Conservation (phyloP, 441 rosid genomes). For the Sinapis alba region DNA sequence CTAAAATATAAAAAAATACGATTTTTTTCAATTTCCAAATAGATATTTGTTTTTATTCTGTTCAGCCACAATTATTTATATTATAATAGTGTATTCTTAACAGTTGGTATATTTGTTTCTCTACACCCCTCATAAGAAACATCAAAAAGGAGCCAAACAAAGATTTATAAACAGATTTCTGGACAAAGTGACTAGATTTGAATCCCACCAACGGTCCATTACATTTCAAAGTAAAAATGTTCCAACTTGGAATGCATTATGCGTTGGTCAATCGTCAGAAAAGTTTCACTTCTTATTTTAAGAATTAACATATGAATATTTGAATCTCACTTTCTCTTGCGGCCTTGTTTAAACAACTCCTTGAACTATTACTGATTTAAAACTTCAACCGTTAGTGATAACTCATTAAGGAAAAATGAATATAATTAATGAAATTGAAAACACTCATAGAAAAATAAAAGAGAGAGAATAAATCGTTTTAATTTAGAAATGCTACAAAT, state of each 20-base stretch:
- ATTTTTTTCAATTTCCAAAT: too few species aligned
- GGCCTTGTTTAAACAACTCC: not conserved
- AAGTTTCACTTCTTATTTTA: constrained; percentile 3
- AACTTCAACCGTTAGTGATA: too few species aligned
- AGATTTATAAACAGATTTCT: not conserved
- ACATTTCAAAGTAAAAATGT: not conserved
- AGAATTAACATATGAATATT: not conserved
- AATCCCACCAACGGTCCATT: constrained; percentile 30
- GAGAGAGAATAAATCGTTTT: not conserved
- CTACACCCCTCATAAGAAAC: not conserved
- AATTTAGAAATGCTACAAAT: not conserved
- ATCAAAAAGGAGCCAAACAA: not conserved
- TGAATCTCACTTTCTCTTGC: constrained; percentile 9
- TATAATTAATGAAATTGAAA: not conserved
- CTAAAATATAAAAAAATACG: too few species aligned
- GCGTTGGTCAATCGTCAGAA: constrained; percentile 2
- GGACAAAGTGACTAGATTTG: not conserved
- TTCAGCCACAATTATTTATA: too few species aligned
- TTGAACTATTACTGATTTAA: too few species aligned
- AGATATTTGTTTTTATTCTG: too few species aligned
- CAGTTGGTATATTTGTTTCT: too few species aligned
- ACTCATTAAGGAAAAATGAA: too few species aligned
- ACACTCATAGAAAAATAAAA: not conserved
- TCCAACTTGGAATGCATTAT: constrained; percentile 16
- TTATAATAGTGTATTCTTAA: too few species aligned